Base-by-base conservation (phyloP, 352 stramenopile genomes). In the Globisporangium carolinianum region DNA sequence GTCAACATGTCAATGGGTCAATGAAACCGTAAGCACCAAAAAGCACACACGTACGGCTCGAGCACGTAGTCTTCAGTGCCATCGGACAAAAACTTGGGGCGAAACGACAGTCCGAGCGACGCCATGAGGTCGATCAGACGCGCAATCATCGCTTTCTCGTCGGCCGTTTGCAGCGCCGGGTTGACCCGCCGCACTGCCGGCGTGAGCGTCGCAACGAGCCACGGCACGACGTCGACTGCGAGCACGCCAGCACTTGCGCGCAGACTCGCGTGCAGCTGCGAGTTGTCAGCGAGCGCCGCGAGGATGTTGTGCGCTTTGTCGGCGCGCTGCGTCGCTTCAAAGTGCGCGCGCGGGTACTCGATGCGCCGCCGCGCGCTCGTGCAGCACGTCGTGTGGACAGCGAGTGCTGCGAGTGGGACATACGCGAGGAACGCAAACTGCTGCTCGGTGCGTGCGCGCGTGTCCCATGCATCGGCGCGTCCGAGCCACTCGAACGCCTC, bases 401-500 rank as follows among this genome's bases (percentile, higher is more conserved):
- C 76, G 35, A 89, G 68, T 6, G 83, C 80, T 35, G 84, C 81
- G 54, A 92, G 88, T 17, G 80, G 76, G 51, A 87, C 73, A 49
- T 91, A 94, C 32, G 72, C 47, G 37, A 72, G 62, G 38, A 94
- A 80, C 8, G 65, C 67, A 60, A 87, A 94, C 61, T 93, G 83
- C 55, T 93, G 83, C 17, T 92, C 79, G 4, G 68, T 53, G 11
- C 71, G 75, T 37, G 80, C 70, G n/a, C 65, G 65, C 41, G 63
- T 74, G 17, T 92, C 80, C 67, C 80, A 91, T 36, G 75, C 68
- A 66, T 93, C 85, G 2, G 85, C 85, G 50, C 91, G 68, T 7
- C 79, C 83, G 55, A 95, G 80, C 83, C 85, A 95, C 65, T 95
- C 81, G 55, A 92, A 89, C 4, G 86, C 72, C 17, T 83, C 68